Evolutionary conservation across 2,329 filamentous ascomycete species (phyloP), one percentile per base, ranked within the genome.

Genomic region (Cladosporium velox): DNA sequence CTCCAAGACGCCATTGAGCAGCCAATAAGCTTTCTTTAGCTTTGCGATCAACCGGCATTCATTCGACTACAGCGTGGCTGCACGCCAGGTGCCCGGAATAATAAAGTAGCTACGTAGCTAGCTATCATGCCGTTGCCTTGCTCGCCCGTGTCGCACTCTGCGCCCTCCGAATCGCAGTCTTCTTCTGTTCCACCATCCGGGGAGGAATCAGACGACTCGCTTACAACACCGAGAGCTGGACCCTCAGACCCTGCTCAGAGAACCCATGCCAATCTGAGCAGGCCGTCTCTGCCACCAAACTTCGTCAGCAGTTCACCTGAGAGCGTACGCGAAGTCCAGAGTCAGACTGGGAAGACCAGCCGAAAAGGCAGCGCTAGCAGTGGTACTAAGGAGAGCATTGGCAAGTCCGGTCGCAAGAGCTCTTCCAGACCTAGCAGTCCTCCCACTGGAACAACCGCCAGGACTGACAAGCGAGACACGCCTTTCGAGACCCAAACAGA

Each of bases 211-310:
- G 74, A 76, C 60, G 72, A 73, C 60, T 72, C 70, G 34, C 72
- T 76, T 21, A 76, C 73, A 35, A 77, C 75, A 21, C 75, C 75
- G 24, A 70, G 73, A 64, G 69, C 75, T 52, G 74, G 75, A n/a
- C 75, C 74, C 11, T 61, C 70, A 21, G 73, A 76, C 66, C 73
- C 74, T 1, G 65, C 67, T 14, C 67, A 72, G 60, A 68, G 74
- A 38, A 76, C 74, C 5, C 57, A 65, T 21, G 71, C 65, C 14
- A 72, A 70, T 61, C 65, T 77, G 49, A 74, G 72, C 65, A 68
- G 65, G 62, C 74, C 71, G 12, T 68, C 64, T 38, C 60, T 73
- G 34, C 72, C 71, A 11, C 59, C 65, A 12, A 35, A 51, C 3
- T 51, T 66, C 21, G 11, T 34, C 28, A 57, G 44, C 28, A 41